Conservation (phyloP, 495 filamentous ascomycete species). For the Trichoderma virens region DNA sequence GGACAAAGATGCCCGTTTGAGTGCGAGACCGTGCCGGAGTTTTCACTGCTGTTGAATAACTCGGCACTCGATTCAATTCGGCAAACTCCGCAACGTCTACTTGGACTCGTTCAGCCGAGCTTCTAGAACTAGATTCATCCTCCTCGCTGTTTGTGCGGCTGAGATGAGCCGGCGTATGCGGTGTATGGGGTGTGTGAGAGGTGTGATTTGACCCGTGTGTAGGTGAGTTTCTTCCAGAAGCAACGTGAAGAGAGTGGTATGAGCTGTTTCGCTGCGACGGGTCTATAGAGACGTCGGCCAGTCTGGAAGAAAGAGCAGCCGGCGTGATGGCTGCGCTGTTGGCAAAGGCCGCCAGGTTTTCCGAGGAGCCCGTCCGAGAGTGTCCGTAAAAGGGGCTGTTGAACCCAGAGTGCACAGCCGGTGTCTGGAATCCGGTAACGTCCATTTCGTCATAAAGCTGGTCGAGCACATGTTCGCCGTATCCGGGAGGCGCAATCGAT, state of each 20-base stretch:
- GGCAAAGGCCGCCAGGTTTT: constrained; percentile 56
- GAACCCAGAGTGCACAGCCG: constrained; percentile 52
- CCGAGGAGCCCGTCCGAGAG: constrained; percentile 67
- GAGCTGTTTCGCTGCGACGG: constrained; percentile 28
- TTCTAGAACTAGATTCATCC: constrained; percentile 27
- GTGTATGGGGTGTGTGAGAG: constrained; percentile 19
- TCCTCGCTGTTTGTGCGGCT: constrained; percentile 60
- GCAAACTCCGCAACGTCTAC: constrained; percentile 56
- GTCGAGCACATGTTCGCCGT: constrained; percentile 81
- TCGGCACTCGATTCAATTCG: constrained; percentile 66
- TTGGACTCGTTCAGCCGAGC: constrained; percentile 51
- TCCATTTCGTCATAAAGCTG: constrained; percentile 83
- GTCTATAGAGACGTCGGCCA: constrained; percentile 51
- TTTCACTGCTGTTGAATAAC: constrained; percentile 68
- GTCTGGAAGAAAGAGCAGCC: constrained; percentile 54
- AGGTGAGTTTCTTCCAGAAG: not conserved
- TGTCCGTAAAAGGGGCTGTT: constrained; percentile 69
- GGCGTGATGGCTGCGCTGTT: constrained; percentile 45
- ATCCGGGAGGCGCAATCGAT: constrained; percentile 71
- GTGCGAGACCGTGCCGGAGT: constrained; percentile 39
- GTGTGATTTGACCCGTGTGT: constrained; percentile 13
- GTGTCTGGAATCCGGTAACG: constrained; percentile 66
- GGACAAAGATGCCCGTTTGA: constrained; percentile 22
- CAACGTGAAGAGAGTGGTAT: constrained; percentile 22
- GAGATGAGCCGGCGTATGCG: constrained; percentile 13